Evolutionary conservation across 495 filamentous ascomycete genomes (phyloP), one percentile per base, ranked within the genome.

Genomic region (Tuber calosporum): DNA sequence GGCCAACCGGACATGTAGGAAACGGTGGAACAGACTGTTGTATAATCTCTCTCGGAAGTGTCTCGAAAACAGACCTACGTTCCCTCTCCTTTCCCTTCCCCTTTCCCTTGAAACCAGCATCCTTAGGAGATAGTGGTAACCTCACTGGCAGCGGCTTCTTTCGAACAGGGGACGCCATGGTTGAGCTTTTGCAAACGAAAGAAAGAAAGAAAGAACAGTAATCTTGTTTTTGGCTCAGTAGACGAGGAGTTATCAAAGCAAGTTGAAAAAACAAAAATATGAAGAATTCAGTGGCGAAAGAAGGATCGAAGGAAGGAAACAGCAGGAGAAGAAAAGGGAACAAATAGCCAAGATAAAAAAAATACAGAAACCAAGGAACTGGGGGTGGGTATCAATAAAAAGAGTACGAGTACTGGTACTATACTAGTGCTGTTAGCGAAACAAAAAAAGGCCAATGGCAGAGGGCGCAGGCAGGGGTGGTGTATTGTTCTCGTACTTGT

Each of bases 41-140:
- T 68, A 85, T 83, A 36, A 85, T 85, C 71, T 85, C 84, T 53
- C 80, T 76, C 4, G 84, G 84, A 26, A 85, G 77, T 17, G 71
- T 74, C 19, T 81, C 81, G 72, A 83, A 83, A 20, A 78, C 82
- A 39, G 74, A 75, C 66, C 72, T 15, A 43, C 69, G 70, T 69
- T 69, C 72, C 34, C 73, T 76, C 42, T 73, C 80, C 34, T 81
- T 75, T 41, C 76, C 77, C 71, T 82, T 82, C n/a, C 75, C 77
- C 70, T 79, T 81, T 39, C n/a, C 42, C 30, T 80, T 73, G n/a
- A 42, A 15, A 36, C 68, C 48, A 30, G 36, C 68, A 19, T 36
- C 22, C 20, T 26, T 15, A 26, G 26, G 26, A 62, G 53, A 34
- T 17, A 17, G 53, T 19, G 69, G 48, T 36, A 68, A 34, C 30